Evolutionary conservation across 805 yeast species (phyloP).

Genomic region (Starmerella apicola): DNA sequence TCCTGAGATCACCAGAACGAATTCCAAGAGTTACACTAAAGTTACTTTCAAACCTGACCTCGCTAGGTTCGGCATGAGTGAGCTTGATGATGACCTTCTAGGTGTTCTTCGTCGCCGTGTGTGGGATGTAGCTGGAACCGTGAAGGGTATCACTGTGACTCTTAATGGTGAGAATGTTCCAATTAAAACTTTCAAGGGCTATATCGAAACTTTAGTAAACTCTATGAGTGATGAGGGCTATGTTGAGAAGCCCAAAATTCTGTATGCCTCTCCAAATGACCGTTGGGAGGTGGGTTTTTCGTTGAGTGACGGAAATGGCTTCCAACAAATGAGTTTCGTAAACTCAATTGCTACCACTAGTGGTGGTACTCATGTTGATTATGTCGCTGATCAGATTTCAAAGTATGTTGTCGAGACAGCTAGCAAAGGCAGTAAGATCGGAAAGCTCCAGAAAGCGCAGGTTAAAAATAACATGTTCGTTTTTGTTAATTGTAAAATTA

Average conservation of each 20-base stretch:
- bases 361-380: slow-evolving; percentile 92
- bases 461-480: slow-evolving; percentile 81
- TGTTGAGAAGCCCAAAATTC: slow-evolving; percentile 34
- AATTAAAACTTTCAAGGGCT: slow-evolving; percentile 66
- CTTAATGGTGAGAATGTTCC: slow-evolving; percentile 63
- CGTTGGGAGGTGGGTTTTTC: slow-evolving; percentile 97
- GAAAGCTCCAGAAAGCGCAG: slow-evolving; percentile 71
- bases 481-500: slow-evolving; percentile 82
- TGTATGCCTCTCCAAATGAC: slow-evolving; percentile 68
- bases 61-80: slow-evolving; percentile 70
- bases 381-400: slow-evolving; percentile 72
- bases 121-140: slow-evolving; percentile 90
- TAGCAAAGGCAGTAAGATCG: slow-evolving; percentile 36
- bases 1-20: slow-evolving; percentile 51
- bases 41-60: slow-evolving; percentile 84
- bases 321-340: slow-evolving; percentile 92
- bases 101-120: slow-evolving; percentile 87
- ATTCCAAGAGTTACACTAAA: slow-evolving; percentile 55
- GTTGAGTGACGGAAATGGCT: slow-evolving; percentile 65
- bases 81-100: slow-evolving; percentile 66
- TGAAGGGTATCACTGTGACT: slow-evolving; percentile 63
- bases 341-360: slow-evolving; percentile 94
- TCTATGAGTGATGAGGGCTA: slow-evolving; percentile 40
- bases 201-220: slow-evolving; percentile 78
- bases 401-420: slow-evolving; percentile 66